Percentiles rank a stretch among this genome's conserved stretches.
phyloP scores from a whole-genome alignment of 2,329 filamentous ascomycete species.

The Boeremia exigua region DNA sequence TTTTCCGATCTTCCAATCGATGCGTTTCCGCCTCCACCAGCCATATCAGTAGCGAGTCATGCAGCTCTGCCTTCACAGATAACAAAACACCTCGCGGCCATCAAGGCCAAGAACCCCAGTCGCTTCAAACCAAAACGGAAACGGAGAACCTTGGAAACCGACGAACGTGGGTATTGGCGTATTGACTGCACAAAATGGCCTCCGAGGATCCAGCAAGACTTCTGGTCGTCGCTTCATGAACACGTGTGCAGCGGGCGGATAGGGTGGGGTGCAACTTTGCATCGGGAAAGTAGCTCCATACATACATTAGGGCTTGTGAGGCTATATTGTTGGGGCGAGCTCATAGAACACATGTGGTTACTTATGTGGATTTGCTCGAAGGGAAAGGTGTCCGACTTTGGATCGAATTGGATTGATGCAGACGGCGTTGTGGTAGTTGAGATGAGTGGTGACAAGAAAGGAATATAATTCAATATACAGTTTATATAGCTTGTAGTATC shows the following conservation, averaged over 20 bases:
- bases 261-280: conserved; percentile 71
- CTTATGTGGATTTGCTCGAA: conserved; percentile 75
- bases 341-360: conserved; percentile 75
- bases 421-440: conserved; percentile 62
- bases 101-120: conserved; percentile 37
- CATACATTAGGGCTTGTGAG: conserved; percentile 56
- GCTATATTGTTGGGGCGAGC: conserved; percentile 79
- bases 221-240: conserved; percentile 68
- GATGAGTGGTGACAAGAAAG: conserved; percentile 46
- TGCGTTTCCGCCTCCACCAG: conserved; percentile 34
- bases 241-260: conserved; percentile 65
- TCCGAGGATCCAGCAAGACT: conserved; percentile 53
- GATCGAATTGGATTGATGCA: conserved; percentile 71
- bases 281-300: conserved; percentile 41
- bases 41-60: conserved; percentile 26
- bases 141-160: conserved; percentile 57
- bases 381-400: conserved; percentile 64
- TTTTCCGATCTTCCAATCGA: conserved; percentile 32
- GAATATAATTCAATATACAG: background rate
- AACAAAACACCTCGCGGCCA: conserved; percentile 30
- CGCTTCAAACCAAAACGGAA: conserved; percentile 47
- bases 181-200: conserved; percentile 66
- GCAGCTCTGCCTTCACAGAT: conserved; percentile 35
- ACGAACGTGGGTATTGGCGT: conserved; percentile 82
- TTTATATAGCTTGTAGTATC: no score